Evolutionary conservation across 306 rosid genomes (phyloP), one percentile per base, ranked within the genome.

Genomic region (Sicyos baderoa): DNA sequence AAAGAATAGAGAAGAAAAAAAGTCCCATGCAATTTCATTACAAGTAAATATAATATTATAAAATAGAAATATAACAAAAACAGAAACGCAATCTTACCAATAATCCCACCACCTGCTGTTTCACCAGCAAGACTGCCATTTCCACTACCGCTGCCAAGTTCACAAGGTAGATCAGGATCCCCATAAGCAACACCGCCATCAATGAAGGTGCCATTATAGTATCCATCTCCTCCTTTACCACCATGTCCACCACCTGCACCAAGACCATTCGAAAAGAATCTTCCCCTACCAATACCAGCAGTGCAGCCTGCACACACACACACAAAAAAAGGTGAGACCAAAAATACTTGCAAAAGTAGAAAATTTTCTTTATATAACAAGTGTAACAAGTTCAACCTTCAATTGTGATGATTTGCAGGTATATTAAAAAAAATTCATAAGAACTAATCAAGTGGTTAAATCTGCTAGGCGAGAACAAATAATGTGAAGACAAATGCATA

Each of bases 101-200:
- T 81, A 64, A 93, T 93, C 64, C 97, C 98, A 77, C 98, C 98
- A 74, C 98, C 98, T 4, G 91, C 78, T 40, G 97, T 93, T 74
- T 88, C 91, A 77, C 96, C 93, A 59, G 88, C 96, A 58, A 85
- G 55, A 71, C 86, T 93, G 72, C 64, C 81, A 84, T 93, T 88
- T 64, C 99, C 99, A 78, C 99, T 93, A 74, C 99, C 99, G 67
- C 99, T 93, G 54, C 99, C 99, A 74, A 93, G 99, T 80, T 93
- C 91, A 80, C 99, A 93, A 3, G 99, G 99, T 71, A 93, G 78
- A 77, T 87, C 90, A 67, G 78, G 88, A 85, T 93, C 82, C 71
- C 99, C 99, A 73, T 93, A 86, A 17, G 85, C 61, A 59, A 50
- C 70, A 76, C 99, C 99, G 11, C 99, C 99, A 16, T 90, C 94